Percentiles rank a stretch among this genome's conserved stretches.
These are phyloP conservation scores for Thelonectria blattea DNA, from an alignment of 2,329 filamentous ascomycete species.

Conservation along the genomic window DNA sequence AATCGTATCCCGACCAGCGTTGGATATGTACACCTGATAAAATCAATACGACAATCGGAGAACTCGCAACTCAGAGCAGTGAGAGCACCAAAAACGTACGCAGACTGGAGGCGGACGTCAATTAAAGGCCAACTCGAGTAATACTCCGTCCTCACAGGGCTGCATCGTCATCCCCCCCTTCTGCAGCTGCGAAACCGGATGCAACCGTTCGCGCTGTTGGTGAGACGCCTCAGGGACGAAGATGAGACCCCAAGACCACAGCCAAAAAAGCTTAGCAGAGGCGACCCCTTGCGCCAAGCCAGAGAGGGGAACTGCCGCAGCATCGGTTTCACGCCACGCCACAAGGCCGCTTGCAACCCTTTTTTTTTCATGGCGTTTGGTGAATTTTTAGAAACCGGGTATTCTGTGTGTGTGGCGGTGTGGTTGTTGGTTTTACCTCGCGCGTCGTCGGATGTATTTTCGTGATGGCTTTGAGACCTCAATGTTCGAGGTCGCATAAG, in stretches of 20 bases:
- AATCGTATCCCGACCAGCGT: background rate
- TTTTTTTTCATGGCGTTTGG: too few species aligned
- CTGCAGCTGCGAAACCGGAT: conserved; percentile 33
- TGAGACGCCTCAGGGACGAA: conserved; percentile 28
- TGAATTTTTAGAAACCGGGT: background rate
- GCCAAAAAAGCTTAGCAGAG: too few species aligned
- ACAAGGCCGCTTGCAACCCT: too few species aligned
- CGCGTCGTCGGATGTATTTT: background rate
- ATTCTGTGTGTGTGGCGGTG: background rate
- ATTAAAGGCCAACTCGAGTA: background rate
- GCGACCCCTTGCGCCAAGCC: conserved; percentile 9
- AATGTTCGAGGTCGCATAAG: background rate
- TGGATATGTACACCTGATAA: background rate
- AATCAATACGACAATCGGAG: background rate
- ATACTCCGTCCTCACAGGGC: background rate
- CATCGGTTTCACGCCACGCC: conserved; percentile 18
- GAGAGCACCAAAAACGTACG: background rate
- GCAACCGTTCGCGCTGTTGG: conserved; percentile 26
- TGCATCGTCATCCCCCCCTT: background rate
- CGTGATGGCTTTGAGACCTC: background rate
- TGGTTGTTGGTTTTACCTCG: background rate
- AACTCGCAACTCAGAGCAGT: background rate
- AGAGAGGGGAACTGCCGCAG: conserved; percentile 4
- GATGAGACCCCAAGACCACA: conserved; percentile 22
- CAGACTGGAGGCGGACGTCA: too few species aligned